Evolutionary conservation across 73 alveolate genomes (phyloP).

Genomic region (Uronychia setigera): DNA sequence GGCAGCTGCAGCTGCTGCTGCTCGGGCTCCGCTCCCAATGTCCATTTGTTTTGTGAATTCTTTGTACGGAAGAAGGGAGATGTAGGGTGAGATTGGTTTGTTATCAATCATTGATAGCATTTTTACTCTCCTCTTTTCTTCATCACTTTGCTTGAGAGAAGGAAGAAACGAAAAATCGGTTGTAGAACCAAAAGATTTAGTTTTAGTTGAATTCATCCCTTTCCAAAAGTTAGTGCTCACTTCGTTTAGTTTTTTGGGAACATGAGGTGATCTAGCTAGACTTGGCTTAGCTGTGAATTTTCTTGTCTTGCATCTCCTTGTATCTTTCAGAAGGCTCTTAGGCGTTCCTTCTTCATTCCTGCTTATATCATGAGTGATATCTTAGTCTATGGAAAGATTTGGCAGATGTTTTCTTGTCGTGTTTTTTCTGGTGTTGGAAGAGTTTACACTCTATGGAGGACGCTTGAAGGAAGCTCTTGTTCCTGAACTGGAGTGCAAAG

Average conservation of each 20-base stretch:
- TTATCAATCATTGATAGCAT: not conserved
- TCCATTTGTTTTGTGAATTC: not conserved
- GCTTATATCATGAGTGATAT: not conserved
- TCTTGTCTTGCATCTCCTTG: not conserved
- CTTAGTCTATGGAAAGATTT: not conserved
- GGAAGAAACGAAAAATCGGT: not conserved
- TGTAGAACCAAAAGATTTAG: not conserved
- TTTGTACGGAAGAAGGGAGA: not conserved
- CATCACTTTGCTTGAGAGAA: not conserved
- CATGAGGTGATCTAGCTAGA: not conserved
- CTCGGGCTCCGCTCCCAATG: not conserved
- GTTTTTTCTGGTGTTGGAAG: not conserved
- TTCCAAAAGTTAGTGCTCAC: not conserved
- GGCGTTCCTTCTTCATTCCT: not conserved
- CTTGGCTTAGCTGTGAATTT: not conserved
- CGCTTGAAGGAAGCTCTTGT: not conserved
- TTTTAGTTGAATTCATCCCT: not conserved
- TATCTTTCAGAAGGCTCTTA: not conserved
- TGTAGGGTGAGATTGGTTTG: constrained; percentile 1
- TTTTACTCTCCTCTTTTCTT: constrained; percentile 12
- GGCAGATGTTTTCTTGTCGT: not conserved
- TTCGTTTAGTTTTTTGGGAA: not conserved
- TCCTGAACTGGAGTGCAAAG: not conserved
- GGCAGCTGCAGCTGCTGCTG: not conserved
- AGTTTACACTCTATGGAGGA: not conserved